Conservation (phyloP, 208 protist species). For the Crithidia sp. region DNA sequence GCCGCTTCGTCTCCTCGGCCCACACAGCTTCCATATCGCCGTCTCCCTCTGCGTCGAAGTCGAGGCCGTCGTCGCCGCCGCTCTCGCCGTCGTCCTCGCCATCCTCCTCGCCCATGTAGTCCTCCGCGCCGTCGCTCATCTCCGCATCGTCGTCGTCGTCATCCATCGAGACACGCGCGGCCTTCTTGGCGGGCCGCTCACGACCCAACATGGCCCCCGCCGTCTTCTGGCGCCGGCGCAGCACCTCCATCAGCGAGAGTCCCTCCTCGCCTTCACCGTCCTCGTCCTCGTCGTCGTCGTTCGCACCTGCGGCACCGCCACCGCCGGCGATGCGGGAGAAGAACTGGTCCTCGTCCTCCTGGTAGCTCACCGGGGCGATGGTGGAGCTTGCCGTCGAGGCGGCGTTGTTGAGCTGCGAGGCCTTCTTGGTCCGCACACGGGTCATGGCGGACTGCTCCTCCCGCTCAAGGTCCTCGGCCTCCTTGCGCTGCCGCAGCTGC, state of each 20-base stretch:
- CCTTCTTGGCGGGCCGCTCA: conserved; percentile 29
- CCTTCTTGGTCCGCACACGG: conserved; percentile 83
- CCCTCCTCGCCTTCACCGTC: conserved; percentile 51
- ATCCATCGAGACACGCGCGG: conserved; percentile 9
- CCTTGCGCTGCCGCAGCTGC: conserved; percentile 59
- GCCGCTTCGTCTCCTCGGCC: conserved; percentile 65
- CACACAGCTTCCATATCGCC: conserved; percentile 78
- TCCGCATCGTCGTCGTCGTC: conserved; percentile 33
- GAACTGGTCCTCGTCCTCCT: conserved; percentile 92
- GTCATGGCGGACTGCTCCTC: conserved; percentile 87
- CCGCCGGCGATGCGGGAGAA: conserved; percentile 78
- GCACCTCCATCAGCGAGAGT: conserved; percentile 81
- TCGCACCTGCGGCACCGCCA: conserved; percentile 6
- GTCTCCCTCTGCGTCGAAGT: conserved; percentile 39
- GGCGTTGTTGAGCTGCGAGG: conserved; percentile 50
- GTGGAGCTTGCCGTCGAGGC: conserved; percentile 40
- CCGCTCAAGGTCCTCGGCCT: conserved; percentile 83
- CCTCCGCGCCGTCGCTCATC: conserved; percentile 39
- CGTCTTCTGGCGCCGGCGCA: conserved; percentile 65
- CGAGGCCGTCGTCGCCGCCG: conserved; percentile 14
- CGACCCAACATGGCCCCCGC: conserved; percentile 31
- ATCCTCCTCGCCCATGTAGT: conserved; percentile 14
- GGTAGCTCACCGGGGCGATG: conserved; percentile 76
- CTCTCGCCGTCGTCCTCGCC: conserved; percentile 17
- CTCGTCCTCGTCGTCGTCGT: conserved; percentile 25